phyloP scores from a whole-genome alignment of 441 rosid genomes.

The Melastoma candidum region DNA sequence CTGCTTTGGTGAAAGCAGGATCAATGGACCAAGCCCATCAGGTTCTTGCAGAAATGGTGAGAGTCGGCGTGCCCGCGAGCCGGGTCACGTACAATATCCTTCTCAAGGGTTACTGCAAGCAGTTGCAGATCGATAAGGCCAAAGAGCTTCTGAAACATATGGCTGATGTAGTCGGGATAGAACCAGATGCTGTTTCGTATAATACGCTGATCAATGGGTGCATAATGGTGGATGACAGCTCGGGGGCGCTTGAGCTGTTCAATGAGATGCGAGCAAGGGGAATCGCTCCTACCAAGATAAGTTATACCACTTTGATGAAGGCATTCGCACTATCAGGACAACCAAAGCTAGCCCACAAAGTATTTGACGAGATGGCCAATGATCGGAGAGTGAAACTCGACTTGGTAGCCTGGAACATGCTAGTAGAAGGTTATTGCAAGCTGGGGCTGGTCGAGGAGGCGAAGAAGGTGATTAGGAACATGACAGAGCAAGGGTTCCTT shows the following conservation, averaged over 20 bases:
- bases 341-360: constrained; percentile 80
- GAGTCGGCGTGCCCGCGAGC: constrained; percentile 74
- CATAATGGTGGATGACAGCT: constrained; percentile 68
- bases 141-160: constrained; percentile 68
- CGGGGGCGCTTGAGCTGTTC: constrained; percentile 71
- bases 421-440: constrained; percentile 82
- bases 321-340: constrained; percentile 82
- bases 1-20: constrained; percentile 75
- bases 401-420: constrained; percentile 88
- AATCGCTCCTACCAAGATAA: constrained; percentile 80
- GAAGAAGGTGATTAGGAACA: constrained; percentile 48
- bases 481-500: constrained; percentile 60
- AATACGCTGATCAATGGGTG: constrained; percentile 85
- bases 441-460: constrained; percentile 81
- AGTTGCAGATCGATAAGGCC: constrained; percentile 54
- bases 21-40: constrained; percentile 74
- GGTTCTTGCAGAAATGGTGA: constrained; percentile 77
- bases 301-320: constrained; percentile 96
- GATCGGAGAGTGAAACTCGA: constrained; percentile 81
- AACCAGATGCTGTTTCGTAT: constrained; percentile 87
- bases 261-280: constrained; percentile 79
- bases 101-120: constrained; percentile 84
- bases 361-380: constrained; percentile 76
- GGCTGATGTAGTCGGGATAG: constrained; percentile 41
- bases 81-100: constrained; percentile 79